Evolutionary conservation across 2,329 filamentous ascomycete species (phyloP).

Genomic region (Exophiala aquamarina): DNA sequence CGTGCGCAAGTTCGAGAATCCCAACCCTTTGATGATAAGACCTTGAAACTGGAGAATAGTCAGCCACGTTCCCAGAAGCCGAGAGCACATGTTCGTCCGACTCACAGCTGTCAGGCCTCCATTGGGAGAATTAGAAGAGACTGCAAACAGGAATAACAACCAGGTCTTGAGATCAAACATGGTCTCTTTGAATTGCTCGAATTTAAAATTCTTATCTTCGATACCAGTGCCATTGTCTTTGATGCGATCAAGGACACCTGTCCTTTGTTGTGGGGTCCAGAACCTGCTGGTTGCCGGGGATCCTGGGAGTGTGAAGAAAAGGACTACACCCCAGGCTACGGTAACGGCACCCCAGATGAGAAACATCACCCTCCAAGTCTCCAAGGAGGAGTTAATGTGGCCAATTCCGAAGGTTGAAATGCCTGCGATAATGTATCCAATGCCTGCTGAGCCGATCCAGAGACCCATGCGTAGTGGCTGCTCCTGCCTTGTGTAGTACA

Average conservation of each 20-base stretch:
- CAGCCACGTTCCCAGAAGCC: constrained; percentile 16
- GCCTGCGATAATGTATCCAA: constrained; percentile 41
- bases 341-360: constrained; percentile 31
- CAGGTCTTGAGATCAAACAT: constrained; percentile 20
- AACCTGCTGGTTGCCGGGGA: constrained; percentile 25
- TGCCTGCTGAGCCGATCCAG: constrained; percentile 31
- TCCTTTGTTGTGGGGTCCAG: constrained; percentile 26
- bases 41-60: constrained; percentile 13
- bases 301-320: constrained; percentile 29
- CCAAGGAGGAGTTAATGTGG: constrained; percentile 26
- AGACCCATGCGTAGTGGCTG: constrained; percentile 35
- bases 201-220: constrained; percentile 46
- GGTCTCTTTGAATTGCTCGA: constrained; percentile 41
- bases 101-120: constrained; percentile 35
- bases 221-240: constrained; percentile 28
- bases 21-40: constrained; percentile 3
- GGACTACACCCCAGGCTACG: constrained; percentile 28
- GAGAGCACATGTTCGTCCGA: background rate
- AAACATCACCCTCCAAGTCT: constrained; percentile 31
- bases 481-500: constrained; percentile 38
- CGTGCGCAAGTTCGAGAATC: constrained; percentile 3
- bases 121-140: constrained; percentile 31
- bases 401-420: constrained; percentile 33
- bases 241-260: constrained; percentile 26
- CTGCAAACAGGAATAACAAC: constrained; percentile 22